A percentile compares a stretch with the other conserved stretches of the same genome.
Conservation (phyloP, 129 eudicot species). For the Flaveria brownii region DNA sequence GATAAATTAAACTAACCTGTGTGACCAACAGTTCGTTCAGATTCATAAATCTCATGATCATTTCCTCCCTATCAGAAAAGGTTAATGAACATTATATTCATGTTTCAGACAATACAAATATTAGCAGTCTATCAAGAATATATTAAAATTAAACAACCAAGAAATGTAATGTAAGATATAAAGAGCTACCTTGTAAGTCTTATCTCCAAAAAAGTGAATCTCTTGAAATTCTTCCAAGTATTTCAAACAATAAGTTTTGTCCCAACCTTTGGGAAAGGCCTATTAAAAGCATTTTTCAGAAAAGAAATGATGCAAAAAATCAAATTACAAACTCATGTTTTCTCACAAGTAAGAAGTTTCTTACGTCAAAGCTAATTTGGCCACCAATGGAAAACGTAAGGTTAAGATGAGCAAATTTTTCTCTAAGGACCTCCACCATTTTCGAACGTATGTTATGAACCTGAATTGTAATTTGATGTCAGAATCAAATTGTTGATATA, state of each 20-base stretch:
- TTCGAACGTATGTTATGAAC: slow-evolving; percentile 73
- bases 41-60: slow-evolving; percentile 86
- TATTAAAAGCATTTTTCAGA: slow-evolving; percentile 25
- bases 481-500: neutral
- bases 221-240: slow-evolving; percentile 81
- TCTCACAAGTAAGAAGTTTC: slow-evolving; percentile 31
- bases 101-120: neutral
- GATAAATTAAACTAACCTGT: slow-evolving; percentile 64
- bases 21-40: slow-evolving; percentile 80
- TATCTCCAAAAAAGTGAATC: slow-evolving; percentile 98
- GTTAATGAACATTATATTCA: slow-evolving; percentile 1
- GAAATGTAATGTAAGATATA: neutral
- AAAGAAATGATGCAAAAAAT: neutral
- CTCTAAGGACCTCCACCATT: slow-evolving; percentile 82
- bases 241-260: slow-evolving; percentile 89
- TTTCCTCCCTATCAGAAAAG: slow-evolving; percentile 81
- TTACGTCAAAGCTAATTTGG: slow-evolving; percentile 97
- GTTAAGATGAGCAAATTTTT: slow-evolving; percentile 82
- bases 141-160: neutral
- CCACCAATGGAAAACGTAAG: slow-evolving; percentile 94
- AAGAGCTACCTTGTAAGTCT: slow-evolving; percentile 75
- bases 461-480: slow-evolving; percentile 41
- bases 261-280: slow-evolving; percentile 99
- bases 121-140: neutral
- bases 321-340: neutral